Evolutionary conservation across 495 filamentous ascomycete species (phyloP), one percentile per base, ranked within the genome.

Genomic region (Letharia columbiana): DNA sequence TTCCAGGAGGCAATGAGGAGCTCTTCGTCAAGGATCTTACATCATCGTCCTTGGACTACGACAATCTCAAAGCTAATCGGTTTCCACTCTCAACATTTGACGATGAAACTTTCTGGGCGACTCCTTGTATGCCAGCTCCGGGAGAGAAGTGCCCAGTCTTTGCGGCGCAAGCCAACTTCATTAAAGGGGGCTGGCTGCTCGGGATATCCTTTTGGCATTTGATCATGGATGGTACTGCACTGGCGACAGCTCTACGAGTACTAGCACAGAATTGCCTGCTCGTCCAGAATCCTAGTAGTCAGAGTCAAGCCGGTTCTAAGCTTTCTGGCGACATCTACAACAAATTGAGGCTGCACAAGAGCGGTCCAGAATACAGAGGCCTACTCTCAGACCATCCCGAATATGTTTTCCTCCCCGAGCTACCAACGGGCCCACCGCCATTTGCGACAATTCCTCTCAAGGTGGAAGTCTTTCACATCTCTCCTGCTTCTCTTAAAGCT

Each of bases 81-180:
- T 78, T 77, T 61, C 76, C 76, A 6, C 64, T 74, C 4, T 66
- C 72, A 2, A 67, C 62, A n/a, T 74, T 78, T 58, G 68, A 75
- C 37, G 73, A 68, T 18, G 71, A 76, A 31, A 68, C 65, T 0
- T 69, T 78, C 4, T 76, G 74, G 62, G 68, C 68, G 15, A 66
- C 71, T 18, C 71, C 68, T 41, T 71, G 71, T n/a, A 76, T 74
- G 73, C 74, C 75, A n/a, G 52, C 60, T 12, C 66, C 71, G 2
- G 73, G 72, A 9, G 73, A 75, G 23, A 64, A 67, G 33, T 63
- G 76, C 42, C 72, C 74, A 31, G 67, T 72, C 1, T 71, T 69
- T 37, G 70, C 74, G 12, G 62, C 73, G 20, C 77, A 77, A 66
- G 76, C 76, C 61, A 78, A 77, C 57, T 77, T 78, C 61, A 76